Conservation (phyloP, 805 yeast genomes). For the Barnettozyma siamensis region DNA sequence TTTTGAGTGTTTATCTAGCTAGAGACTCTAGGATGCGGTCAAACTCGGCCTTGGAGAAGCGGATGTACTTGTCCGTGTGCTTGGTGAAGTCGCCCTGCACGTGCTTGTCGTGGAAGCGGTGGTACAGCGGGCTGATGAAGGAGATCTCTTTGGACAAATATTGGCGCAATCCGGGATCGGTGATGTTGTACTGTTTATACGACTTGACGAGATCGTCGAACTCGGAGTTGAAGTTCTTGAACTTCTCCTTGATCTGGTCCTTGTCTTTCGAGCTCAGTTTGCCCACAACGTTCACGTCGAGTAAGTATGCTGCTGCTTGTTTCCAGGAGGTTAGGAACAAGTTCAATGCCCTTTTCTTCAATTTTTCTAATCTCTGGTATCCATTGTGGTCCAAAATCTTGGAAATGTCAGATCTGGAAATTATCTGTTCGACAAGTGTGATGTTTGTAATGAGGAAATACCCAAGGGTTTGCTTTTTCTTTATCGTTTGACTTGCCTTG, state of each 20-base stretch:
- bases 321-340: constrained; percentile 78
- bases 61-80: constrained; percentile 63
- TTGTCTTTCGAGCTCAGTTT: constrained; percentile 62
- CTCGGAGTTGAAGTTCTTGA: constrained; percentile 71
- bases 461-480: constrained; percentile 46
- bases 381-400: constrained; percentile 56
- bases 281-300: constrained; percentile 72
- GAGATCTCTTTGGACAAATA: constrained; percentile 64
- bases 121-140: constrained; percentile 77
- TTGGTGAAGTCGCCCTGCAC: constrained; percentile 65
- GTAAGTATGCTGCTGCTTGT: constrained; percentile 63
- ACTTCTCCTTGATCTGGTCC: constrained; percentile 79
- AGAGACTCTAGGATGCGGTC: constrained; percentile 33
- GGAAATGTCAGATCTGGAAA: constrained; percentile 52
- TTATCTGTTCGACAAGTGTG: constrained; percentile 67
- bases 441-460: constrained; percentile 65
- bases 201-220: constrained; percentile 72
- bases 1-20: constrained; percentile 16
- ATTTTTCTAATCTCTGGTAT: constrained; percentile 52
- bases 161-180: constrained; percentile 59
- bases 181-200: constrained; percentile 59
- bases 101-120: constrained; percentile 77
- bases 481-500: constrained; percentile 37
- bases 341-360: constrained; percentile 70
- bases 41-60: constrained; percentile 47